Conservation (phyloP, 2,329 filamentous ascomycete species). For the Penicillium rolfsii region DNA sequence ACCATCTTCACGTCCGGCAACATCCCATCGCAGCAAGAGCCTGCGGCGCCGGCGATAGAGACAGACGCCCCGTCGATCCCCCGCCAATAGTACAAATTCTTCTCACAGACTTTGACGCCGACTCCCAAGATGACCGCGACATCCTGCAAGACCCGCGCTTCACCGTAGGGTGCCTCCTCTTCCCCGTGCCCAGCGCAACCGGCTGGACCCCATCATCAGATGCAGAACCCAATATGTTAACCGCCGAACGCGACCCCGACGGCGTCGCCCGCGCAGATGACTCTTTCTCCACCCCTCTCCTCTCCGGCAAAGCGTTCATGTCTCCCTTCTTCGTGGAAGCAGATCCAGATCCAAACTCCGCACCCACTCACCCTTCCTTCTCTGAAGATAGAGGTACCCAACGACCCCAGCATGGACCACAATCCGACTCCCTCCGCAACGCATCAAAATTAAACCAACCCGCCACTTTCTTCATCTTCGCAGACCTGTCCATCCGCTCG, state of each 20-base stretch:
- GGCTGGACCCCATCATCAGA: slow-evolving; percentile 21
- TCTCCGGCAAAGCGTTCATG: slow-evolving; percentile 46
- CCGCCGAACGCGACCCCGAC: slow-evolving; percentile 19
- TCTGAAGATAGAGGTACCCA: slow-evolving; percentile 14
- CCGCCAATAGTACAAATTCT: slow-evolving; percentile 53
- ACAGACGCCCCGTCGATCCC: slow-evolving; percentile 52
- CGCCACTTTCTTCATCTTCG: slow-evolving; percentile 53
- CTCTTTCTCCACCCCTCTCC: slow-evolving; percentile 33
- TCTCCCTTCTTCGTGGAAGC: slow-evolving; percentile 48
- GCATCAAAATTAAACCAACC: slow-evolving; percentile 33
- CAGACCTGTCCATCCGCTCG: slow-evolving; percentile 52
- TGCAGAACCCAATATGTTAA: slow-evolving; percentile 16
- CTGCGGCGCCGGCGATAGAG: slow-evolving; percentile 52
- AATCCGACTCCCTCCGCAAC: slow-evolving; percentile 16
- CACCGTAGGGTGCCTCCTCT: slow-evolving; percentile 50
- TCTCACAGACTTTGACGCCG: slow-evolving; percentile 48
- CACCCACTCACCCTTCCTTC: slow-evolving; percentile 42
- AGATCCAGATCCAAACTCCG: slow-evolving; percentile 49
- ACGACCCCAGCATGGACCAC: slow-evolving; percentile 12
- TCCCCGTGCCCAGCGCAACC: slow-evolving; percentile 35
- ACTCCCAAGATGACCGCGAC: slow-evolving; percentile 41
- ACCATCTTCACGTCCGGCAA: slow-evolving; percentile 50
- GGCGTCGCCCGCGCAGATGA: slow-evolving; percentile 27
- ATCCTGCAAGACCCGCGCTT: slow-evolving; percentile 46
- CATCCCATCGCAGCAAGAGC: slow-evolving; percentile 52